Base-by-base conservation (phyloP, 2,329 filamentous ascomycete genomes). In the Beauveria pseudobassiana region DNA sequence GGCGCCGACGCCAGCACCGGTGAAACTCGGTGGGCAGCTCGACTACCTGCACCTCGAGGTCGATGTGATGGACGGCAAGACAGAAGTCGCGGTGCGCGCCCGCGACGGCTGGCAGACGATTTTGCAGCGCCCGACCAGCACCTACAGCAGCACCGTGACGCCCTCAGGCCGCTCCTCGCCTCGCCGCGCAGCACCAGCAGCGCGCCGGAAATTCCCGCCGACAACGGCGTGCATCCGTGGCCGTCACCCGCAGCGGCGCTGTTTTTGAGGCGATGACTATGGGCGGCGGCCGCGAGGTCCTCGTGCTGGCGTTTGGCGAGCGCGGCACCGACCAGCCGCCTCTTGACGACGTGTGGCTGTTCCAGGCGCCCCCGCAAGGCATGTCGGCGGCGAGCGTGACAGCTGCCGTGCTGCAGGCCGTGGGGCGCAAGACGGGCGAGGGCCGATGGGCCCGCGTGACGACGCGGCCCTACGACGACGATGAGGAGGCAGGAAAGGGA, bases 1-100 rank as follows among this genome's bases (percentile, higher is more conserved):
- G 91, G 91, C 0, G 93, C 87, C 67, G 89, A 93, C 71, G 90
- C 89, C 0, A 77, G 80, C 71, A 90, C 89, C 0, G 77, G 80
- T 69, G 76, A 88, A 93, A 68, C 78, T 90, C 53, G 90, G 90
- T 18, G 90, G 89, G 0, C 80, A 81, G 63, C 69, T 96, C 14
- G 90, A 96, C 69, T 81, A 88, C 62, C 70, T 88, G 20, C 78
- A 82, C 60, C 77, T 88, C 10, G 79, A 75, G 20, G 74, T 86
- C n/a, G 82, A 83, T 66, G 76, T 76, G 30, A 83, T 84, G 66
- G 76, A 82, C 64, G 82, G 84, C 68, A 74, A 73, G 51, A 78
- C 78, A 34, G 83, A 86, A 66, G 74, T 82, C 22, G 75, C 76
- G 24, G 70, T 87, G 22, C 74, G 74, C 28, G 78, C 82, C 8